These are phyloP conservation scores for Xylaria intraflava DNA, from an alignment of 495 filamentous ascomycete species.

Conservation along the genomic window DNA sequence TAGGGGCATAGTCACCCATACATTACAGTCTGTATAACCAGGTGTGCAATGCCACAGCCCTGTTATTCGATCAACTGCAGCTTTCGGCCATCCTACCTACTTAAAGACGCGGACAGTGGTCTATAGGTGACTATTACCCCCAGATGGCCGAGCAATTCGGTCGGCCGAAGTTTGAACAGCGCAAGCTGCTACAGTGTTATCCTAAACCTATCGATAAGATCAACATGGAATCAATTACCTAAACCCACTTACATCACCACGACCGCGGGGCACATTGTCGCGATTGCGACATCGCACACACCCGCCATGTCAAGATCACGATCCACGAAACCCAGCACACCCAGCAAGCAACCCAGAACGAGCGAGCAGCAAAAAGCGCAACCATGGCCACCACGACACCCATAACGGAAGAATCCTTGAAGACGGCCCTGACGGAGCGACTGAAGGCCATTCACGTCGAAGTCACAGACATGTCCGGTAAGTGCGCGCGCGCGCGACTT, in stretches of 20 bases:
- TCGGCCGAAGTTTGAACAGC: too few species aligned
- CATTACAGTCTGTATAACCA: too few species aligned
- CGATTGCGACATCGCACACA: slow-evolving; percentile 6
- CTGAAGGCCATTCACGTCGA: slow-evolving; percentile 81
- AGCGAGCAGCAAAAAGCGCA: slow-evolving; percentile 12
- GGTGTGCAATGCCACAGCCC: background rate
- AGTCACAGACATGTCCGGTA: slow-evolving; percentile 91
- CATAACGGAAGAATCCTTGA: slow-evolving; percentile 64
- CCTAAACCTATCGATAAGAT: background rate
- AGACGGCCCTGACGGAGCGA: slow-evolving; percentile 59
- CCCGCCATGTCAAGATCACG: background rate
- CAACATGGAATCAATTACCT: background rate
- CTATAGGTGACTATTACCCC: too few species aligned
- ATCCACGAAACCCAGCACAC: background rate
- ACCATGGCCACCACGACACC: slow-evolving; percentile 44
- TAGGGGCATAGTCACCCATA: too few species aligned
- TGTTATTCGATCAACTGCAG: too few species aligned
- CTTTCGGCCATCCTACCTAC: background rate
- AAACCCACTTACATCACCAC: slow-evolving; percentile 1
- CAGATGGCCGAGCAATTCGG: too few species aligned
- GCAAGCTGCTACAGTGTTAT: too few species aligned
- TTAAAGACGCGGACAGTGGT: too few species aligned
- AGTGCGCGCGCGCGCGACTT: background rate
- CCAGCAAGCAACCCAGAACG: background rate
- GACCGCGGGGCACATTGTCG: slow-evolving; percentile 6